Evolutionary conservation across 2,329 filamentous ascomycete species (phyloP), one percentile per base, ranked within the genome.

Genomic region (Huntiella omanensis): DNA sequence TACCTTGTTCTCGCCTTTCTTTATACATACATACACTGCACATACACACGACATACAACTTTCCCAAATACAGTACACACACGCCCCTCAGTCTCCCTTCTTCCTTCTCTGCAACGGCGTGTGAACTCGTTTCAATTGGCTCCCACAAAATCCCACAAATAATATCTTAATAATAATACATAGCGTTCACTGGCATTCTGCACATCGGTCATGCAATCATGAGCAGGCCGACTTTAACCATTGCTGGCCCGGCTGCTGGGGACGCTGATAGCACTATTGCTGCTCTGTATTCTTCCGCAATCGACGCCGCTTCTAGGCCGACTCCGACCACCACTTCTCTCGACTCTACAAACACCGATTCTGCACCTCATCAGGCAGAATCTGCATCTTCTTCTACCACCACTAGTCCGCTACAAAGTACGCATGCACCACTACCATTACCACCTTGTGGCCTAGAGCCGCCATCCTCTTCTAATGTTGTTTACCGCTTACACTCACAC

Each of bases 171-270:
- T 28, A 28, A 28, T 28, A 28, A 28, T 28, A 28, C 22, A 15
- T 36, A n/a, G 34, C 12, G 12, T 36, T 36, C 15, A 15, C 34
- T 36, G 34, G 12, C 34, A 13, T 15, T 43, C 33, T 40, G 41
- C 32, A 42, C 40, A 28, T 38, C 38, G 43, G 43, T 32, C 36
- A 48, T 45, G 42, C 17, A 45, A 45, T 40, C 16, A 46, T 45
- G 47, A 42, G 40, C 19, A 38, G 47, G 35, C 41, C 41, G 16
- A 48, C 42, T 35, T 45, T 40, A 38, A 48, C 42, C 22, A 55
- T 65, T 28, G 62, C 62, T 13, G 61, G 64, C 15, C 58, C 65
- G 13, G 62, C 62, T 5, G 55, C 13, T 28, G 13, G 56, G 22
- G 57, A 62, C 43, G 38, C 33, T 33, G n/a, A 28, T 40, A 22